phyloP scores from a whole-genome alignment of 1,284 basidiomycete genomes.

The Leccinum fuscescens region DNA sequence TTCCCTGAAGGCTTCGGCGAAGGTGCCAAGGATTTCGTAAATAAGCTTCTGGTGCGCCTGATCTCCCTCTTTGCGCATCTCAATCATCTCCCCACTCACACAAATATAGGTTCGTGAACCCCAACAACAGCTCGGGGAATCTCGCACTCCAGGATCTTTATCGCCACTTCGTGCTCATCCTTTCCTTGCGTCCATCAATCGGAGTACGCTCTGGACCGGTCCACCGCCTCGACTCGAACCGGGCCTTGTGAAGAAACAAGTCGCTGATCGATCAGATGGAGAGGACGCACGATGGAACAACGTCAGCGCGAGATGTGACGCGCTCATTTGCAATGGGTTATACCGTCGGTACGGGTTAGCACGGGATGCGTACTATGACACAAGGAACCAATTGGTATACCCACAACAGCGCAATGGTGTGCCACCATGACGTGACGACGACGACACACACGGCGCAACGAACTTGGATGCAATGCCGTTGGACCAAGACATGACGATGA shows the following conservation, averaged over 20 bases:
- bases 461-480: too few relatives aligned
- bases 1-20: conserved; percentile 76
- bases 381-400: too few relatives aligned
- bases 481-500: too few relatives aligned
- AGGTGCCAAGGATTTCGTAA: conserved; percentile 68
- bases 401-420: too few relatives aligned
- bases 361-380: too few relatives aligned
- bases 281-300: conserved; percentile 45
- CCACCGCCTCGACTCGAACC: conserved; percentile 57
- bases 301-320: conserved; percentile 45
- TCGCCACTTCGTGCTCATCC: conserved; percentile 68
- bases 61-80: background rate
- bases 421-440: too few relatives aligned
- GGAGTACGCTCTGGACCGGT: conserved; percentile 73
- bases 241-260: conserved; percentile 54
- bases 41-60: conserved; percentile 58
- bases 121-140: conserved; percentile 64
- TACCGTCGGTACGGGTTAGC: too few relatives aligned
- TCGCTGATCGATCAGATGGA: conserved; percentile 38
- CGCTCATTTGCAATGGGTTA: too few relatives aligned
- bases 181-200: conserved; percentile 73
- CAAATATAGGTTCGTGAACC: conserved; percentile 68
- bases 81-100: background rate
- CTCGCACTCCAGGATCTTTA: conserved; percentile 44
- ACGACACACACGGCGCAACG: too few relatives aligned